Evolutionary conservation across 2,329 filamentous ascomycete species (phyloP), one percentile per base, ranked within the genome.

Genomic region (Botrytis deweyae): DNA sequence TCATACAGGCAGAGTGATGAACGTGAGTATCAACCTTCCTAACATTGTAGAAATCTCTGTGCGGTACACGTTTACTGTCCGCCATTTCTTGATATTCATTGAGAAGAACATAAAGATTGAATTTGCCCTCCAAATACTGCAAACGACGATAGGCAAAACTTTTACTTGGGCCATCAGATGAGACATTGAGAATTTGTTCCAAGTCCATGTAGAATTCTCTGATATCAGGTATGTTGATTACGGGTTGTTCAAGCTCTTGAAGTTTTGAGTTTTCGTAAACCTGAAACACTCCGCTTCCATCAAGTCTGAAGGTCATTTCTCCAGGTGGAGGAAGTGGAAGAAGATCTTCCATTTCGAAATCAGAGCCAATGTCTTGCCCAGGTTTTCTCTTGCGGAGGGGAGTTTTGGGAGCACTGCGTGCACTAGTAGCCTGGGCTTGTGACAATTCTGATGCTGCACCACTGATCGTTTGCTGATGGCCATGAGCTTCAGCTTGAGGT

Each of bases 1-100:
- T 99, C 96, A 99, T 99, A 82, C 96, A 99, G 38, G 96, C 96
- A 25, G 96, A 99, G 83, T 99, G 96, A 82, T 99, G 96, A 78
- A 99, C 96, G 87, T 99, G 96, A 14, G 96, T 99, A 81, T 99
- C 96, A 69, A 99, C 96, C 83, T 99, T 99, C 81, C 96, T 89
- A 67, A 99, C 96, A 81, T 99, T 99, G 86, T 99, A 99, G 81
- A 99, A 99, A 83, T 99, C 96, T 85, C 96, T 91, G 83, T 99
- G 96, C 4, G 96, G 96, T 72, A 98, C 96, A 79, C 93, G 95
- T 83, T 99, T 99, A 82, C 93, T 98, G 85, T 99, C 96, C 74
- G 96, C 95, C 70, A 97, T 96, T 83, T 99, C 96, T 81, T 98
- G 95, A 78, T 98, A 98, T 82, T 98, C 96, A 81, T 99, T 98